Conservation (phyloP, 2,329 filamentous ascomycete genomes). For the Aspergillus chevalieri region DNA sequence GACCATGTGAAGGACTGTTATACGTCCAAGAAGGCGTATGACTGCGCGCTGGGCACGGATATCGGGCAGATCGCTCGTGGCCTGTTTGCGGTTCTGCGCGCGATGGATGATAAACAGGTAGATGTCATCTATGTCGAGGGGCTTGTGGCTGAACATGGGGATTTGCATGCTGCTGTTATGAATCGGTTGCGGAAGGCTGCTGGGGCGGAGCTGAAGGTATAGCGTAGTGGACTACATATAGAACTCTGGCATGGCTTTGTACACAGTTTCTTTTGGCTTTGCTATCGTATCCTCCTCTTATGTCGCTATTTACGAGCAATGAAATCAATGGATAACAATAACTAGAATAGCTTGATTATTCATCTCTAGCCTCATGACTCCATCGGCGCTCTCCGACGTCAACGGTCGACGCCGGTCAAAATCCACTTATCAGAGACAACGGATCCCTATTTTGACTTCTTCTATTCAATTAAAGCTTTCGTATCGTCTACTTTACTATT, state of each 20-base stretch:
- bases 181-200: constrained; percentile 76
- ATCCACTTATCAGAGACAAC: no score
- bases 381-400: no score
- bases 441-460: no score
- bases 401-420: no score
- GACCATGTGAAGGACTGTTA: constrained; percentile 13
- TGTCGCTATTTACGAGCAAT: no score
- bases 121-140: constrained; percentile 89
- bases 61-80: constrained; percentile 73
- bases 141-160: constrained; percentile 62
- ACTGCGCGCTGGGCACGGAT: constrained; percentile 66
- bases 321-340: no score
- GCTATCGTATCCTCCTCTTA: no score
- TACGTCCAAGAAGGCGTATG: constrained; percentile 45
- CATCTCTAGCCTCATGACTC: no score
- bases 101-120: constrained; percentile 72
- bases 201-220: constrained; percentile 47
- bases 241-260: no score
- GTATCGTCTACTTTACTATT: background rate
- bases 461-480: background rate
- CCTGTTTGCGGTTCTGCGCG: constrained; percentile 78
- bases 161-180: constrained; percentile 82
- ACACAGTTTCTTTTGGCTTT: background rate
- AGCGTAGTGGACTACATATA: constrained; percentile 16
- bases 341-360: no score